Evolutionary conservation across 2,329 filamentous ascomycete genomes (phyloP).

Genomic region (Domatiomyces catenatus): DNA sequence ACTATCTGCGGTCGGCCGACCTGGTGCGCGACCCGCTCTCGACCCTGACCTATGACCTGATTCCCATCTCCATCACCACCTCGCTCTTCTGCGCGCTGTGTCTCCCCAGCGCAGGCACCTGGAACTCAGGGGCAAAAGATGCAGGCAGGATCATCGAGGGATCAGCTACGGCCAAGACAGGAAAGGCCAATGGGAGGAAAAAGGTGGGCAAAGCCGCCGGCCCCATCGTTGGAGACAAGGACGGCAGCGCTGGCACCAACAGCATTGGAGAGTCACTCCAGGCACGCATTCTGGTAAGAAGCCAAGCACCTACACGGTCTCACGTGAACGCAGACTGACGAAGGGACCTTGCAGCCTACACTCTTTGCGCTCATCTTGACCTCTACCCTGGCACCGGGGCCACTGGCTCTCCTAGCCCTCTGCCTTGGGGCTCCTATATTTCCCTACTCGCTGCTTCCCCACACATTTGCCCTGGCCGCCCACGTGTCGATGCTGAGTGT

Average conservation of each 20-base stretch:
- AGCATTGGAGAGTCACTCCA: not conserved
- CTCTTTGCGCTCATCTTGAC: constrained; percentile 46
- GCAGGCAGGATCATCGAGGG: constrained; percentile 11
- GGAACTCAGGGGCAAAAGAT: constrained; percentile 13
- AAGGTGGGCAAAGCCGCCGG: constrained; percentile 4
- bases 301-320: not conserved
- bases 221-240: constrained; percentile 13
- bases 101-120: constrained; percentile 37
- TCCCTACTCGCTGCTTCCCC: constrained; percentile 54
- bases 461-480: constrained; percentile 65
- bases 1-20: constrained; percentile 46
- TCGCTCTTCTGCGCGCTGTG: constrained; percentile 42
- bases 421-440: constrained; percentile 72
- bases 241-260: not conserved
- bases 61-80: constrained; percentile 51
- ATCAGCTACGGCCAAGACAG: constrained; percentile 4
- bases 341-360: constrained; percentile 7
- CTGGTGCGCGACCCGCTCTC: constrained; percentile 56
- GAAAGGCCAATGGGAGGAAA: constrained; percentile 2
- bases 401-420: constrained; percentile 45
- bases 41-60: constrained; percentile 45
- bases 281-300: constrained; percentile 13
- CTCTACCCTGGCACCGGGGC: constrained; percentile 38
- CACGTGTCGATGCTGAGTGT: constrained; percentile 68
- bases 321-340: not conserved